Base-by-base conservation (phyloP, 2,329 filamentous ascomycete species). In the Hymenotorrendiella dingleyae region DNA sequence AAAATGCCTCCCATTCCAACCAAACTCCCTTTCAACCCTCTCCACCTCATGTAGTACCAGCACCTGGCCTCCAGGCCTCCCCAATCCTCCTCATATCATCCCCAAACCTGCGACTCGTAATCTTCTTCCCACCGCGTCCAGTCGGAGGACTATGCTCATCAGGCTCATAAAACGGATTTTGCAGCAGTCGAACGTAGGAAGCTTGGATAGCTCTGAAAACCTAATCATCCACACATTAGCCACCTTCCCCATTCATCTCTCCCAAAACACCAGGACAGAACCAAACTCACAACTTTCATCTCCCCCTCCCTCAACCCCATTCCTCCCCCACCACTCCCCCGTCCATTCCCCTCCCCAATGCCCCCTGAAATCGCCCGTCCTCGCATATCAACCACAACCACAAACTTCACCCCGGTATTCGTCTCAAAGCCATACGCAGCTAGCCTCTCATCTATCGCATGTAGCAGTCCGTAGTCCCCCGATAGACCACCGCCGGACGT, bases 391-490 rank as follows among this genome's bases (percentile, higher is more conserved):
- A 97, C 84, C 3, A 96, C 79, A 49, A 89, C 83, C 24, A 97
- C 81, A 59, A 98, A 82, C 62, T 91, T 90, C 50, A 95, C 80
- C 29, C 89, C 89, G 0, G 93, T 97, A 66, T 95, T 97, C 43
- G 93, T 96, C 65, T 97, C 78, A 80, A 87, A 96, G 57, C 93
- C 93, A 69, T 97, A 98, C 54, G 89, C 85, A 26, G 90, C 89
- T 35, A 97, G 75, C 20, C 90, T 79, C 68, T 98, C 91, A 68
- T 97, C 93, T 46, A 97, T 75, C 46, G 90, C 89, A 67, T 97
- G 91, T 38, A 98, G 75, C 10, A 97, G 77, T 22, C 93, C 91
- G 53, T 93, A 83, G 63, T 97, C 91, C 55, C 93, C 89, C 38
- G 87, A 85, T 32, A 79, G 65, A 7, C 70, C 70, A 20, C 66